These are phyloP conservation scores for Cytospora leucostoma DNA, from an alignment of 2,329 filamentous ascomycete species.

Conservation along the genomic window DNA sequence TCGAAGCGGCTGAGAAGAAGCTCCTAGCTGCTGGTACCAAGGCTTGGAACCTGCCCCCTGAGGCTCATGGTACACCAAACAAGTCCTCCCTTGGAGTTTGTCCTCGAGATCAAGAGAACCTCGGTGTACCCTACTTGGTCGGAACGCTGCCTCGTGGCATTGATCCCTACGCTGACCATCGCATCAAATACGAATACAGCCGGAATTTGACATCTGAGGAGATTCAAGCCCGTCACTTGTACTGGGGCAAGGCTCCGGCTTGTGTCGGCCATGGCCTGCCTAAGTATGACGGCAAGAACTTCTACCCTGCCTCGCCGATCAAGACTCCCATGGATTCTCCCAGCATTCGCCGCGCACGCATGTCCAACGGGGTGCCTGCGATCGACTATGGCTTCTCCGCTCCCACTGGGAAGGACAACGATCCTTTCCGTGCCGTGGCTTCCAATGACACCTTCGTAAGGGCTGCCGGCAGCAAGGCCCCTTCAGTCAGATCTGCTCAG, in stretches of 20 bases:
- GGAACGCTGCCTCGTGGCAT: constrained; percentile 51
- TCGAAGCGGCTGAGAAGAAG: constrained; percentile 24
- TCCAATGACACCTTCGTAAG: constrained; percentile 8
- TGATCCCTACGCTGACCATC: constrained; percentile 43
- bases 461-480: constrained; percentile 12
- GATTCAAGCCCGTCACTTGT: constrained; percentile 58
- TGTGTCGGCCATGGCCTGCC: constrained; percentile 55
- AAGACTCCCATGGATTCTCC: constrained; percentile 36
- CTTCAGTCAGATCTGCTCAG: constrained; percentile 24
- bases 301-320: constrained; percentile 59
- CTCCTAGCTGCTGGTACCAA: constrained; percentile 23
- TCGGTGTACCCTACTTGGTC: constrained; percentile 54
- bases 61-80: constrained; percentile 6
- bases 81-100: constrained; percentile 3
- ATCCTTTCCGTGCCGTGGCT: constrained; percentile 18
- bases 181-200: constrained; percentile 55
- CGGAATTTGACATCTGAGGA: constrained; percentile 62
- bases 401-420: constrained; percentile 13
- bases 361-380: constrained; percentile 27
- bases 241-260: constrained; percentile 59
- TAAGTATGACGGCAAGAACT: constrained; percentile 66
- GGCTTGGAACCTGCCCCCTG: constrained; percentile 15
- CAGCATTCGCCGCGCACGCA: constrained; percentile 7
- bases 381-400: constrained; percentile 23
- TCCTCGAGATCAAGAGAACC: constrained; percentile 5